Conservation (phyloP, 148 eudicot species). For the Chenopodium berlandieri region DNA sequence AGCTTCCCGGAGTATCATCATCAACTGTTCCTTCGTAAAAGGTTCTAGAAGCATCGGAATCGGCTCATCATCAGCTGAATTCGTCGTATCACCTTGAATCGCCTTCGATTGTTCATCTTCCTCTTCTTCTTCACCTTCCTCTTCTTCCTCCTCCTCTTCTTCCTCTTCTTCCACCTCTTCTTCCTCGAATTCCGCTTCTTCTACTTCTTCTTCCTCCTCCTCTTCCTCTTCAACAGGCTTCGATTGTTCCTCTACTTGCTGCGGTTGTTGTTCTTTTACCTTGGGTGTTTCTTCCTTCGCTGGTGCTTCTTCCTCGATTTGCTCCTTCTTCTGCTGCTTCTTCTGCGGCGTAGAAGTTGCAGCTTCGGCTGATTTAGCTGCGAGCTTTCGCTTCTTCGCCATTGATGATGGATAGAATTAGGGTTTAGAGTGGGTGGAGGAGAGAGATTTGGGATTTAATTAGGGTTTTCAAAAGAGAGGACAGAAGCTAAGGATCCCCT, state of each 20-base stretch:
- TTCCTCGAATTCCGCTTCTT: conserved; percentile 12
- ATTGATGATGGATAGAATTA: conserved; percentile 30
- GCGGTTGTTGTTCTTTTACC: conserved; percentile 14
- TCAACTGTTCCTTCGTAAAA: conserved; percentile 69
- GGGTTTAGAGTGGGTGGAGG: conserved; percentile 25
- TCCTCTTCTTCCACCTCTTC: conserved; percentile 9
- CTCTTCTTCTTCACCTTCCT: conserved; percentile 11
- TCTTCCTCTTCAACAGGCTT: not conserved
- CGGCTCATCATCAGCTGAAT: conserved; percentile 53
- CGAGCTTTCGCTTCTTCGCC: conserved; percentile 63
- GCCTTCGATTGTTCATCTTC: conserved; percentile 31
- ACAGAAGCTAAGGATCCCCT: not conserved
- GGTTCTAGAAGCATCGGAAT: conserved; percentile 71
- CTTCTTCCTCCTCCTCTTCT: conserved; percentile 28
- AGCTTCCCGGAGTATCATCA: conserved; percentile 52
- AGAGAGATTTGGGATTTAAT: conserved; percentile 12
- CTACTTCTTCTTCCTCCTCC: conserved; percentile 15
- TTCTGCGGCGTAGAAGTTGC: conserved; percentile 17
- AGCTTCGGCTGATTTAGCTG: conserved; percentile 32
- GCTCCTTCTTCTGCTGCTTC: conserved; percentile 17
- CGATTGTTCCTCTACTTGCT: conserved; percentile 9
- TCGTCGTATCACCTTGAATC: not conserved
- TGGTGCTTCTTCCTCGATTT: conserved; percentile 5
- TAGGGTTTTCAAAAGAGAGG: conserved; percentile 17
- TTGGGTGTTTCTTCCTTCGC: conserved; percentile 10